Evolutionary conservation across 257 asterid genomes (phyloP), one percentile per base, ranked within the genome.

Genomic region (Fraxinus americana): DNA sequence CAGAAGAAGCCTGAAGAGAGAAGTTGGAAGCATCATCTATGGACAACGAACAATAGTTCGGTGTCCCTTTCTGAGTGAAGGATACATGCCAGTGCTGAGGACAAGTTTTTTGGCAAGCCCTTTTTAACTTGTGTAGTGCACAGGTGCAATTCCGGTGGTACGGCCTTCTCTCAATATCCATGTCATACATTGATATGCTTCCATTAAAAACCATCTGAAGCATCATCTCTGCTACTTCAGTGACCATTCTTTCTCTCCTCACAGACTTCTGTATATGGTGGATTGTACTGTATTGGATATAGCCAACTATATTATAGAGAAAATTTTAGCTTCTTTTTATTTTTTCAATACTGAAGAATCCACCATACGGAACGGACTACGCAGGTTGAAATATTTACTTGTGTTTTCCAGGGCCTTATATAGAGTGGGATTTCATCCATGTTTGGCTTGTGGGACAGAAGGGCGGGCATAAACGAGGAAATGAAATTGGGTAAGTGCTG

Each of bases 81-180:
- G 81, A 69, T 29, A 82, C 38, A 27, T 6, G 75, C 43, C 54
- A 16, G 25, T 12, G 65, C 13, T 30, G 75, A 14, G 38, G 48
- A 71, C 78, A 78, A 54, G 63, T 52, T 19, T 52, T 19, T 14
- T 2, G 63, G 10, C 34, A n/a, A 3, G 32, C 73, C 12, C 17
- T 59, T n/a, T 78, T 78, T 19, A 52, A 43, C 23, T 66, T 71
- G 83, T 84, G 85, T 50, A 84, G 59, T 41, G 85, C 83, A 73
- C 87, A 81, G 74, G 79, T 54, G 71, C 85, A 84, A 73, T 84
- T 70, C n/a, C 65, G 67, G 1, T 84, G 87, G 77, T 81, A 81
- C 32, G 87, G 83, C 74, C 83, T 59, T 1, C 81, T 75, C 67
- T 77, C 72, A 12, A 74, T 66, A 14, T 79, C 81, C 74, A 23